Evolutionary conservation across 495 filamentous ascomycete species (phyloP), one percentile per base, ranked within the genome.

Genomic region (Penicilliopsis zonata): DNA sequence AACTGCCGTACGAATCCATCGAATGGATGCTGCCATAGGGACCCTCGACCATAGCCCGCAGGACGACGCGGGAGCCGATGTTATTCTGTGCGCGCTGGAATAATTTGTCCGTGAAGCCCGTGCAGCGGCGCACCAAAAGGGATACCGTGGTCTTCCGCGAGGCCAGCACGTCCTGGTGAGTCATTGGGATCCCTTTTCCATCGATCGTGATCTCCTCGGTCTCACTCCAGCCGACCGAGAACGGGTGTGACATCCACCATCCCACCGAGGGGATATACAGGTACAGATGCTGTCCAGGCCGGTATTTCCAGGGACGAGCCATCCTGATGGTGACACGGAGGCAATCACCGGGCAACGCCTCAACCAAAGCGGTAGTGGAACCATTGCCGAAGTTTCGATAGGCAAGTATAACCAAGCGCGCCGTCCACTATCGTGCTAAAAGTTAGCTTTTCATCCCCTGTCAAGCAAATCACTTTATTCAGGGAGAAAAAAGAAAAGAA

Each of bases 211-310:
- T 28, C 29, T 56, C 48, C 27, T 60, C 53, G 4, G 42, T 18
- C 34, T 66, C 84, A 46, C 74, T 74, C 87, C 88, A 96, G 35
- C 81, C 86, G 31, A 96, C 69, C 17, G 86, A 90, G 59, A 98
- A 96, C 3, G 90, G 90, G 51, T 98, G 90, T 25, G 74, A 84
- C 40, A 84, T 85, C 81, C 82, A 92, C 40, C 70, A 68, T 25
- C 73, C 80, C 38, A 93, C 43, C 8, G 74, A 57, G 17, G 74
- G 73, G 38, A 94, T 80, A 47, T 86, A 88, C 23, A 98, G 62
- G 50, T 93, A 98, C 38, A 68, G 73, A 57, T 96, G 87, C 39
- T 83, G 82, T 33, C 90, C 90, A 1, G 90, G 88, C 28, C 68
- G 59, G 61, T 90, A 78, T 28, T 65, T 63, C 65, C 86, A 79